Evolutionary conservation across 169 alveolate genomes (phyloP).

Genomic region (Toxoplasma gondii): DNA sequence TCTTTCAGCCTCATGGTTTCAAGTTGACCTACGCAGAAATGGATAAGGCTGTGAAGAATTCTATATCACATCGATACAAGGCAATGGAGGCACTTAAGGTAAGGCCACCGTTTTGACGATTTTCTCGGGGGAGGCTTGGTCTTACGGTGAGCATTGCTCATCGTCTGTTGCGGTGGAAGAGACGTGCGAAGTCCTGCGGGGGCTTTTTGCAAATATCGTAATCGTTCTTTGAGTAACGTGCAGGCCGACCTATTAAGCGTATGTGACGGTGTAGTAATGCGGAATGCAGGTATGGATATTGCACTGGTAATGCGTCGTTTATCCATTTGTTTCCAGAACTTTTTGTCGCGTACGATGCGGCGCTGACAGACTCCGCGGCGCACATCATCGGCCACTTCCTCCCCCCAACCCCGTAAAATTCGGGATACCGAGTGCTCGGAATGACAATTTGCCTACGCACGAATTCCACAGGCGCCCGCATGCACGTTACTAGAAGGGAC

Average conservation of each 20-base stretch:
- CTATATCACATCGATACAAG: constrained; percentile 87
- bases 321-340: not conserved
- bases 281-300: too few species aligned
- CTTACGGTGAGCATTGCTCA: not conserved
- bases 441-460: too few species aligned
- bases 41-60: constrained; percentile 81
- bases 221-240: too few species aligned
- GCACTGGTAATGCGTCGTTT: not conserved
- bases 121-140: not conserved
- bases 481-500: too few species aligned
- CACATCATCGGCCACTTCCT: too few species aligned
- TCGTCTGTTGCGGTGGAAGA: not conserved
- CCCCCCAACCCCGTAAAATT: too few species aligned
- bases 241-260: too few species aligned
- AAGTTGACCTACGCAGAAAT: constrained; percentile 88
- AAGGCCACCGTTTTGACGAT: not conserved
- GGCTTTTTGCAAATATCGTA: not conserved
- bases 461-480: too few species aligned
- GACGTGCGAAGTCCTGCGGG: not conserved
- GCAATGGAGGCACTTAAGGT: constrained; percentile 78
- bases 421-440: too few species aligned
- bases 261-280: too few species aligned
- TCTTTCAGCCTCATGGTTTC: constrained; percentile 85
- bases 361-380: too few species aligned
- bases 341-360: too few species aligned